Evolutionary conservation across 2,329 filamentous ascomycete species (phyloP).

Genomic region (Botrytis medusae): DNA sequence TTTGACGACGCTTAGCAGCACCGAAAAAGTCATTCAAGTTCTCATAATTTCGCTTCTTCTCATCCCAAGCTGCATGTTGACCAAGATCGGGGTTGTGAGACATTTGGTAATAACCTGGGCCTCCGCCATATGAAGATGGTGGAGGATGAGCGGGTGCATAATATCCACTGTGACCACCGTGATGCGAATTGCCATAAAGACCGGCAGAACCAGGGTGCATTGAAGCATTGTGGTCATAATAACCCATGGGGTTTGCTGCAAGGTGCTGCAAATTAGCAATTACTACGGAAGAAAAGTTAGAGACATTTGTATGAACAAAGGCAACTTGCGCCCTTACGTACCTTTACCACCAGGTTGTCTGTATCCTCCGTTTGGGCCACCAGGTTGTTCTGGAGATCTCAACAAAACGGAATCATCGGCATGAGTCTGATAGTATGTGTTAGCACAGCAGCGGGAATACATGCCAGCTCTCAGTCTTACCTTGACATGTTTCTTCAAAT

Average conservation of each 20-base stretch:
- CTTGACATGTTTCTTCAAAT: constrained; percentile 99
- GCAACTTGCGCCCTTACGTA: constrained; percentile 35
- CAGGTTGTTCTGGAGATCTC: constrained; percentile 39
- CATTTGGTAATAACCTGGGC: constrained; percentile 77
- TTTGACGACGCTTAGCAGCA: constrained; percentile 84
- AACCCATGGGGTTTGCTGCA: constrained; percentile 43
- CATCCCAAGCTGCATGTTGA: constrained; percentile 64
- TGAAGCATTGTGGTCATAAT: constrained; percentile 63
- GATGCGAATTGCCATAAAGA: constrained; percentile 53
- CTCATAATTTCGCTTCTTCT: constrained; percentile 81
- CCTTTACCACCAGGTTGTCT: constrained; percentile 47
- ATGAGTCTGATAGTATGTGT: constrained; percentile 61
- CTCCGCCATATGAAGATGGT: constrained; percentile 52
- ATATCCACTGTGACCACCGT: constrained; percentile 52
- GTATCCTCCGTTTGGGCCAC: constrained; percentile 46
- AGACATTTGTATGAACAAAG: constrained; percentile 31
- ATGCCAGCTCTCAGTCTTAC: constrained; percentile 40
- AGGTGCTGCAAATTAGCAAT: constrained; percentile 40
- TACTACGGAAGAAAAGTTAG: constrained; percentile 35
- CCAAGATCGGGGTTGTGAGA: constrained; percentile 64
- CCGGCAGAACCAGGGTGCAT: constrained; percentile 55
- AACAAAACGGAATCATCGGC: constrained; percentile 85
- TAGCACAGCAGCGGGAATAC: not conserved
- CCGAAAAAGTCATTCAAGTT: constrained; percentile 90
- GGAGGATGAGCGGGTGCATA: constrained; percentile 50